Percentiles rank a stretch among this genome's conserved stretches.
These are phyloP conservation scores for Rhizopogon sp. DNA, from an alignment of 768 basidiomycete species.

Conservation along the genomic window DNA sequence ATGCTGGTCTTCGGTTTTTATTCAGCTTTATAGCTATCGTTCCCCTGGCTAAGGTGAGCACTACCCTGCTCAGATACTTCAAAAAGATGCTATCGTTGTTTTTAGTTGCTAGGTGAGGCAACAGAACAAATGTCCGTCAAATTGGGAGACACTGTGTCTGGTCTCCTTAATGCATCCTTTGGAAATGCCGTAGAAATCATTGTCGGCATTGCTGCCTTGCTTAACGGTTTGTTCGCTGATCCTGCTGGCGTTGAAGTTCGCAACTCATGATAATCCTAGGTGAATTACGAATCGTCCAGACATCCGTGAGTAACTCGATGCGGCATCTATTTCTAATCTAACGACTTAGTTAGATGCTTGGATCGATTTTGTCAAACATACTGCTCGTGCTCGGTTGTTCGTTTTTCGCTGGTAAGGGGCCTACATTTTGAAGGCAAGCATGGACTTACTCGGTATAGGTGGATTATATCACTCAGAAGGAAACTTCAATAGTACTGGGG, in stretches of 20 bases:
- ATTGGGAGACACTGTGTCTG: constrained; percentile 82
- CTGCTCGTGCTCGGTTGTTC: constrained; percentile 88
- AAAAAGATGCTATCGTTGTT: neutral
- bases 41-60: constrained; percentile 74
- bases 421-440: neutral
- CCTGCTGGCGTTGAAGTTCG: neutral
- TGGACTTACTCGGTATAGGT: constrained; percentile 35
- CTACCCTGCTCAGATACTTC: neutral
- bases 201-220: constrained; percentile 79
- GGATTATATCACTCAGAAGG: constrained; percentile 65
- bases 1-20: constrained; percentile 63
- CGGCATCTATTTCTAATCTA: neutral
- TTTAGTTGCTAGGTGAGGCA: constrained; percentile 70
- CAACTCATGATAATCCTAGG: constrained; percentile 33
- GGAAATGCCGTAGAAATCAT: constrained; percentile 88
- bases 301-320: constrained; percentile 50
- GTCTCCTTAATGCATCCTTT: constrained; percentile 81
- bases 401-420: constrained; percentile 66
- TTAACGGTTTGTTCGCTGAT: constrained; percentile 51
- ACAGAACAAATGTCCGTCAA: constrained; percentile 77
- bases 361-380: constrained; percentile 87
- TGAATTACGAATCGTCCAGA: constrained; percentile 86
- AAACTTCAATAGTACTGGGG: constrained; percentile 76
- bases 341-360: constrained; percentile 60
- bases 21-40: constrained; percentile 82